Evolutionary conservation across 805 yeast genomes (phyloP), one percentile per base, ranked within the genome.

Genomic region (Candida coleopterorum): DNA sequence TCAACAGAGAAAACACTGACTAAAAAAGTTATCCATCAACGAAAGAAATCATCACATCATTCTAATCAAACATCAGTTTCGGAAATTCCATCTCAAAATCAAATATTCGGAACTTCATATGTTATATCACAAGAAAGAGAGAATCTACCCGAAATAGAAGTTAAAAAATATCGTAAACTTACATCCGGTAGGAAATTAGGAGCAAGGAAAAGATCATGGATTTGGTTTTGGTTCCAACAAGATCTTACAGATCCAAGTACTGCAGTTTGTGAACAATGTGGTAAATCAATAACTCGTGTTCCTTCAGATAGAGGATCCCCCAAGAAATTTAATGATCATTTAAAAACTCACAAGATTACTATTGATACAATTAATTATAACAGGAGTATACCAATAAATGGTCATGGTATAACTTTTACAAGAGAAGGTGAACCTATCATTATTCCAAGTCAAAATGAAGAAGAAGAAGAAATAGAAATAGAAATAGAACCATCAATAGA

Each of bases 161-260:
- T 28, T 5, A 35, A 15, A 18, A 18, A 29, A 29, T 12, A 4
- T 4, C 33, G 37, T 9, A 21, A 31, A 24, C 31, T 29, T 23
- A 28, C 25, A 29, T 78, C 78, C 1, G 79, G 79, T 6, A 77
- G 70, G 44, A 70, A 67, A 45, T 74, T 73, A 41, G 81, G 81
- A 12, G 81, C 81, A 12, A 75, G 74, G 47, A 75, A 75, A 63
- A 70, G 68, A 45, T 73, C 77, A 22, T 76, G 81, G 81, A 80
- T 75, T 10, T 76, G 81, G 81, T 55, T 68, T 15, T 76, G 81
- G 81, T 76, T 75, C 47, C 62, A 62, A 10, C 81, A 76, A 46
- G 79, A 74, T 48, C 49, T 51, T 12, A 43, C 43, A 14, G 72
- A 76, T 44, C 63, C 70, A 34, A 72, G 74, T 38, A 42, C 68